These are phyloP conservation scores for Tubosaeta sp. DNA, from an alignment of 768 basidiomycete genomes.

Conservation along the genomic window DNA sequence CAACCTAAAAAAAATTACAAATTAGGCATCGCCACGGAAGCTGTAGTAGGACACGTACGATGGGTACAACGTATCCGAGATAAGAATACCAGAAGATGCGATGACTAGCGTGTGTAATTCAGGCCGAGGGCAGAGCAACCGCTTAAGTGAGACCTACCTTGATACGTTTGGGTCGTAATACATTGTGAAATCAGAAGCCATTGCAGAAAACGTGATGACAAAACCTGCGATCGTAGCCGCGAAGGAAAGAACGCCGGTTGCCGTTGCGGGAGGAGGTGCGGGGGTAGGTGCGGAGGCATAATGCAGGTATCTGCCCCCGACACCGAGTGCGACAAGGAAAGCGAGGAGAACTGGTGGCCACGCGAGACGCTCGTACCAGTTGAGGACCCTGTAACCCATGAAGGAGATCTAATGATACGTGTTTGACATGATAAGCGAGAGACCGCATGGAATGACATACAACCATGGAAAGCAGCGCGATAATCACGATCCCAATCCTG, in stretches of 20 bases:
- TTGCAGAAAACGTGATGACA: conserved; percentile 54
- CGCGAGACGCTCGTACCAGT: conserved; percentile 66
- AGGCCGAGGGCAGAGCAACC: conserved; percentile 1
- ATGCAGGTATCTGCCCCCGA: conserved; percentile 67
- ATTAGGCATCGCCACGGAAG: neutral
- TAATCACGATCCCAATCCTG: conserved; percentile 80
- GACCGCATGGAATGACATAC: conserved; percentile 29
- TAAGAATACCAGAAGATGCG: conserved; percentile 64
- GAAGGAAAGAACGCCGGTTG: conserved; percentile 54
- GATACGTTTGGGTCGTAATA: conserved; percentile 60
- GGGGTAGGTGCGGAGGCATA: conserved; percentile 39
- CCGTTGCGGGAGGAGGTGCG: conserved; percentile 50
- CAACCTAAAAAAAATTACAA: conserved; percentile 20
- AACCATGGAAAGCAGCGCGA: conserved; percentile 62
- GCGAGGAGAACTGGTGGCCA: conserved; percentile 79
- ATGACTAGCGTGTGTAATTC: conserved; percentile 35
- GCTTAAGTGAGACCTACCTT: conserved; percentile 37
- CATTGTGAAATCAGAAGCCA: conserved; percentile 71
- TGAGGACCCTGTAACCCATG: conserved; percentile 62
- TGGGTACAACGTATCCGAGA: conserved; percentile 57
- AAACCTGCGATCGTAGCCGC: conserved; percentile 71
- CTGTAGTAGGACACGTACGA: conserved; percentile 39
- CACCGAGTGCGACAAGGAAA: conserved; percentile 65
- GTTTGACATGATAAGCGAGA: conserved; percentile 1
- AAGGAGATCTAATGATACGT: conserved; percentile 47